Evolutionary conservation across 352 stramenopile species (phyloP), one percentile per base, ranked within the genome.

Genomic region (Phytophthora capsici): DNA sequence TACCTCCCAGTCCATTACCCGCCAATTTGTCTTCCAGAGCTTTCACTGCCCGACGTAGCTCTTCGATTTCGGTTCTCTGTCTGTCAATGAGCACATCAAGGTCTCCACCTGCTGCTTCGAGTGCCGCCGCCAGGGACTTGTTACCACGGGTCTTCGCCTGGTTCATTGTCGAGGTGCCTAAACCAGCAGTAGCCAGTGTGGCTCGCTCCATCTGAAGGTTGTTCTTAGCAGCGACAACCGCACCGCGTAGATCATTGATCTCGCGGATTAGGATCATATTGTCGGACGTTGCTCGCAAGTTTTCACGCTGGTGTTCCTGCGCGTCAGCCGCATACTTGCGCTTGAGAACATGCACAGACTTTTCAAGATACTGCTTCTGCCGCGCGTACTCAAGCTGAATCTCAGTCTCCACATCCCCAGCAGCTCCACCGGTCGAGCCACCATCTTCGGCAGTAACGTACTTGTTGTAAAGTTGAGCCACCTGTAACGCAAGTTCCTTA

Each of bases 351-450:
- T 96, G 86, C 0, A 98, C 86, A 30, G 82, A 96, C 49, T 96
- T 94, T 61, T 98, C 94, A 26, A 98, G 66, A 57, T 98, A 96
- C 60, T 98, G 91, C 25, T 93, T 85, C 65, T 98, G 93, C 6
- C 93, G 77, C 34, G 93, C 84, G 66, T 98, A 98, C 61, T 97
- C 90, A 14, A 82, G 57, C 40, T 95, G 84, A 50, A 95, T 88
- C 25, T 91, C 81, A 30, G 74, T 56, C 52, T 93, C 82, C 34
- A 91, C 73, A 20, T 86, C 80, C 16, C 73, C 57, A 43, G 75
- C 49, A 25, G 69, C 50, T 1, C 40, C 26, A n/a, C 23, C 47
- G 30, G 30, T 57, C 19, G 47, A 67, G 14, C 53, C 66, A 49
- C 45, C 57, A 63, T 66, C 41, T 14, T 84, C 75, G 19, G 58